Evolutionary conservation across 768 basidiomycete species (phyloP).

Genomic region (Dentipellis sp.): DNA sequence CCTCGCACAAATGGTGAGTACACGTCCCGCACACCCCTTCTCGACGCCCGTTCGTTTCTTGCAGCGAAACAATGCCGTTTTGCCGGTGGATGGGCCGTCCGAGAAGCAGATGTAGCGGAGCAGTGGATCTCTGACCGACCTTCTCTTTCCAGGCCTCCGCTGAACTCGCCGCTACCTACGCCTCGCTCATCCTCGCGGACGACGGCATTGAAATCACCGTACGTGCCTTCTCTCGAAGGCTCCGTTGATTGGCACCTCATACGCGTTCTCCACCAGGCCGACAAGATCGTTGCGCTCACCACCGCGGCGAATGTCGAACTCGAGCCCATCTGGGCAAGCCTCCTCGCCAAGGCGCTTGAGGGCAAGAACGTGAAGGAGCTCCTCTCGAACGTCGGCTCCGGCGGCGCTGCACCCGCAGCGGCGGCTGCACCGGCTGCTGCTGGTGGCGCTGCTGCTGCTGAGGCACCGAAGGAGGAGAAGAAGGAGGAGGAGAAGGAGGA

Average conservation of each 20-base stretch:
- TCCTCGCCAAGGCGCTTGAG: conserved; percentile 96
- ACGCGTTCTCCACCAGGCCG: conserved; percentile 43
- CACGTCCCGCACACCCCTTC: neutral
- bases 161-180: conserved; percentile 93
- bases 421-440: conserved; percentile 43
- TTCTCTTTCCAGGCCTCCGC: conserved; percentile 31
- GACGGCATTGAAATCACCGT: conserved; percentile 97
- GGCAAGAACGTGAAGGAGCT: conserved; percentile 97
- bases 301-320: conserved; percentile 76
- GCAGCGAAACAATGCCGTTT: no score
- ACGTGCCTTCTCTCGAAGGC: conserved; percentile 26
- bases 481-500: conserved; percentile 85
- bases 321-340: conserved; percentile 95
- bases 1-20: neutral
- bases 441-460: conserved; percentile 54
- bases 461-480: conserved; percentile 69
- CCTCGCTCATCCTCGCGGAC: conserved; percentile 97
- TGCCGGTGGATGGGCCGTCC: no score
- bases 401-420: conserved; percentile 78
- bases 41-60: no score
- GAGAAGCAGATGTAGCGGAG: neutral
- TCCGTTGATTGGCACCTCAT: neutral
- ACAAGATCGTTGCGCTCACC: conserved; percentile 87
- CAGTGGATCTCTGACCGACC: neutral
- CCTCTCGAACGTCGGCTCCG: conserved; percentile 89